Percentiles rank a stretch among this genome's conserved stretches.
These are phyloP conservation scores for Blastobotrys chiropterorum DNA, from an alignment of 805 yeast genomes.

Conservation along the genomic window DNA sequence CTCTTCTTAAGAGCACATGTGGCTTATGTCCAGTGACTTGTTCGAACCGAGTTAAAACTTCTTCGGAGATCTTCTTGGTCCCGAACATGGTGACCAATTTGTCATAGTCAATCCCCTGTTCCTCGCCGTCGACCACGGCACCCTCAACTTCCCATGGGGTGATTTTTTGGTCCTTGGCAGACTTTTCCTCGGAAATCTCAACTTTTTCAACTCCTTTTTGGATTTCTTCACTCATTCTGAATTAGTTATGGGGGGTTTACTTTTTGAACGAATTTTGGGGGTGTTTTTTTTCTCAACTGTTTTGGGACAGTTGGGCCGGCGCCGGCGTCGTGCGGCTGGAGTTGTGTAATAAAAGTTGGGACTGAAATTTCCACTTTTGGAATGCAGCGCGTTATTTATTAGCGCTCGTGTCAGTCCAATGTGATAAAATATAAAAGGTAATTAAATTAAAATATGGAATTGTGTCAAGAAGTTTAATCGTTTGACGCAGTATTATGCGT, in stretches of 20 bases:
- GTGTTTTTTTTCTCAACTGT: not conserved
- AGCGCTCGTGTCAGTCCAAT: too few relatives aligned
- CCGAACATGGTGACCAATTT: constrained; percentile 85
- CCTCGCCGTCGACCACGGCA: constrained; percentile 89
- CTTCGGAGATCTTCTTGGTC: constrained; percentile 62
- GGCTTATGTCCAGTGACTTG: constrained; percentile 85
- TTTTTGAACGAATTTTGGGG: not conserved
- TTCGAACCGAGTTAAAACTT: constrained; percentile 68
- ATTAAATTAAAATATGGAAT: too few relatives aligned
- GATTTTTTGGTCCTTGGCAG: constrained; percentile 41
- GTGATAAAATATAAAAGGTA: too few relatives aligned
- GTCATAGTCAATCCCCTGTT: constrained; percentile 89
- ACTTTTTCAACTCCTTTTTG: constrained; percentile 3
- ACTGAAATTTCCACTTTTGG: not conserved
- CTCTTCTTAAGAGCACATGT: constrained; percentile 83
- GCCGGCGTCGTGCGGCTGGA: not conserved
- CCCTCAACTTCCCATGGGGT: constrained; percentile 99
- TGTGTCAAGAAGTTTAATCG: too few relatives aligned
- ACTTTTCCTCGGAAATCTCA: constrained; percentile 2
- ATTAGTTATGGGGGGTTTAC: not conserved
- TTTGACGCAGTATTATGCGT: too few relatives aligned
- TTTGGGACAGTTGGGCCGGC: not conserved
- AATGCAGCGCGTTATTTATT: too few relatives aligned
- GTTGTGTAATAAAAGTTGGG: not conserved
- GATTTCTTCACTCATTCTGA: not conserved